Percentiles rank a stretch among this genome's conserved stretches.
phyloP scores from a whole-genome alignment of 192 early-diverging fungal genomes.

The Entomortierella beljakovae region DNA sequence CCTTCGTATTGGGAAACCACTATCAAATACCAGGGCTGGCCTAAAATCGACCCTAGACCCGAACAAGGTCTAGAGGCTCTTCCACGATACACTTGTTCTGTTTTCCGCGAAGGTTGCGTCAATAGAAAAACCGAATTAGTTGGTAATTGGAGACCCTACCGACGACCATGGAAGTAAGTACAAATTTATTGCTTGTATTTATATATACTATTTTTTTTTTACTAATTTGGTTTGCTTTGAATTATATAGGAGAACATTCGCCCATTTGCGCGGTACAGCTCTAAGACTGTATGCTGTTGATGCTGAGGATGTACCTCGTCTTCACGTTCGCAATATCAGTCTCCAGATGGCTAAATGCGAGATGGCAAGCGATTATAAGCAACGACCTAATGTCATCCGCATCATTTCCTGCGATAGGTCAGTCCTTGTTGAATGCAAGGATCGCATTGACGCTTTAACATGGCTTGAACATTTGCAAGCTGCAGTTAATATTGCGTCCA shows the following conservation, averaged over 20 bases:
- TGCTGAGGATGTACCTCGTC: slow-evolving; percentile 42
- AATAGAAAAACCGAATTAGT: slow-evolving; percentile 60
- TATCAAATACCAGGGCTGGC: slow-evolving; percentile 46
- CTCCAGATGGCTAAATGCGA: slow-evolving; percentile 53
- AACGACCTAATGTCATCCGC: slow-evolving; percentile 59
- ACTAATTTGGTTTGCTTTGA: neutral
- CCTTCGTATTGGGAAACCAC: slow-evolving; percentile 50
- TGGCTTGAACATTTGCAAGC: slow-evolving; percentile 63
- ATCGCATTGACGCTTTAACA: slow-evolving; percentile 47
- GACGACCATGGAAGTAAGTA: slow-evolving; percentile 62
- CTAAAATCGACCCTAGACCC: slow-evolving; percentile 35
- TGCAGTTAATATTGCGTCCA: slow-evolving; percentile 59
- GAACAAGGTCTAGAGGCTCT: slow-evolving; percentile 61
- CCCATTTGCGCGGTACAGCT: slow-evolving; percentile 56
- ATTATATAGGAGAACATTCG: slow-evolving; percentile 52
- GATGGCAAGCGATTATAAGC: slow-evolving; percentile 57
- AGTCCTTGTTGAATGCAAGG: slow-evolving; percentile 54
- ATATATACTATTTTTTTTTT: neutral
- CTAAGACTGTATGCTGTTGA: slow-evolving; percentile 54
- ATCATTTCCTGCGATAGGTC: slow-evolving; percentile 56
- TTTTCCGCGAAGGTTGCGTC: slow-evolving; percentile 55
- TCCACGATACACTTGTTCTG: slow-evolving; percentile 60
- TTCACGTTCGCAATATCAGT: slow-evolving; percentile 45
- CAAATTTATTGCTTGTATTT: neutral
- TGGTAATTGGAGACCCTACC: slow-evolving; percentile 40